Conservation (phyloP, 306 rosid genomes). For the Sechiopsis laciniata region DNA sequence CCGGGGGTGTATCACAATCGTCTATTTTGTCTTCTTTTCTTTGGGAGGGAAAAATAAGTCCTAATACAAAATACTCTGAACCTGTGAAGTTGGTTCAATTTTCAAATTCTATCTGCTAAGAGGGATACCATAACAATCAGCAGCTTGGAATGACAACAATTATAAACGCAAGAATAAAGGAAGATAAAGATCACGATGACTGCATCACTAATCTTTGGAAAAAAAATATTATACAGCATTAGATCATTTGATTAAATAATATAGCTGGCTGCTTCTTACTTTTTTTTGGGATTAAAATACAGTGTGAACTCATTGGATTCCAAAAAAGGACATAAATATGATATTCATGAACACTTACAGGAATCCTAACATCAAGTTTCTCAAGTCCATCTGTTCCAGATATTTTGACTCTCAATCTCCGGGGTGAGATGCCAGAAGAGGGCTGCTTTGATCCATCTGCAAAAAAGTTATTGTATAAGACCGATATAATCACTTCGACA, state of each 20-base stretch:
- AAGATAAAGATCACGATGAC: neutral
- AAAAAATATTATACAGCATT: neutral
- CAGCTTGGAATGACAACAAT: neutral
- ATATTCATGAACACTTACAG: slow-evolving; percentile 45
- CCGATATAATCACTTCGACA: slow-evolving; percentile 80
- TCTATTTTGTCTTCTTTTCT: no score
- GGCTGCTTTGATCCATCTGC: slow-evolving; percentile 63
- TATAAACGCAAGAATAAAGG: neutral
- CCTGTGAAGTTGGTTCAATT: no score
- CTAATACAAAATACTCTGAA: no score
- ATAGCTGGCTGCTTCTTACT: neutral
- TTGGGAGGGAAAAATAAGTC: no score
- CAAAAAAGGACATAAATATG: slow-evolving; percentile 6
- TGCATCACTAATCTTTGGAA: neutral
- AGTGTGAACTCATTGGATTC: neutral
- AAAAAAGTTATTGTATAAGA: slow-evolving; percentile 57
- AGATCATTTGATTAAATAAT: neutral
- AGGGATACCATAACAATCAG: neutral
- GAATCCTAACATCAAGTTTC: slow-evolving; percentile 75
- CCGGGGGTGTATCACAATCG: no score
- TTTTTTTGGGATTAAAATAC: neutral
- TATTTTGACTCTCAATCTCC: slow-evolving; percentile 67
- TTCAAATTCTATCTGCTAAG: neutral
- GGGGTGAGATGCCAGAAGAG: slow-evolving; percentile 70
- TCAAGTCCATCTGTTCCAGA: slow-evolving; percentile 89